Evolutionary conservation across 345 rosid species (phyloP).

Genomic region (Euclidium syriacum): DNA sequence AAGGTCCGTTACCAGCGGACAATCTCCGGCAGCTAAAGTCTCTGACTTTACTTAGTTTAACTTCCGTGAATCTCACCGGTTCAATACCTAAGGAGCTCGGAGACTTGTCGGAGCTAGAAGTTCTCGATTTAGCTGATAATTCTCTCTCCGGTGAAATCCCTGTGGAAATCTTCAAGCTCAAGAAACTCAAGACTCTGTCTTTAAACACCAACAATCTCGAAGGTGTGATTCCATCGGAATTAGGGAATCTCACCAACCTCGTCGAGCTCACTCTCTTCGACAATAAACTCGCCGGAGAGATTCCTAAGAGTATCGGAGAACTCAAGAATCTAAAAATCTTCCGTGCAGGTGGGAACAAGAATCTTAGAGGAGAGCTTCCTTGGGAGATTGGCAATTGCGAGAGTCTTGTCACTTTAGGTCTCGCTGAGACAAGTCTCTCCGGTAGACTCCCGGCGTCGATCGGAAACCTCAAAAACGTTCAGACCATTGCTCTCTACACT

Average conservation of each 20-base stretch:
- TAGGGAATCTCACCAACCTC: constrained; percentile 60
- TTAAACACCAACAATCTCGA: constrained; percentile 71
- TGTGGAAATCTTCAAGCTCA: constrained; percentile 52
- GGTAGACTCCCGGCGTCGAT: constrained; percentile 71
- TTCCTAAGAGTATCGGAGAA: constrained; percentile 65
- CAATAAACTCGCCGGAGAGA: constrained; percentile 66
- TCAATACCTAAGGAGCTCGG: constrained; percentile 64
- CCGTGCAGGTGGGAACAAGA: constrained; percentile 89
- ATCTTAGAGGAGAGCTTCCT: constrained; percentile 81
- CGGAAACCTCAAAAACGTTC: constrained; percentile 62
- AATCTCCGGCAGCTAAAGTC: constrained; percentile 51
- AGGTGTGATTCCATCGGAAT: constrained; percentile 66
- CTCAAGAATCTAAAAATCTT: constrained; percentile 51
- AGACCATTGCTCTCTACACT: constrained; percentile 78
- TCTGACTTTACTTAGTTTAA: constrained; percentile 50
- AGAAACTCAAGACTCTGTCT: constrained; percentile 48
- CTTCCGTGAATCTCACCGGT: constrained; percentile 75
- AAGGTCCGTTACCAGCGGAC: constrained; percentile 62
- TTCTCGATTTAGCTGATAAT: constrained; percentile 70
- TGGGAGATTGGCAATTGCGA: constrained; percentile 86
- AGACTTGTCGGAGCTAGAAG: constrained; percentile 44
- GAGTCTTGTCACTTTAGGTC: constrained; percentile 71
- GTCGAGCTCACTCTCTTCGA: constrained; percentile 63
- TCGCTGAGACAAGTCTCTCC: constrained; percentile 91
- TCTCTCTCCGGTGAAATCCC: constrained; percentile 77